Percentiles rank a stretch among this genome's conserved stretches.
Evolutionary conservation across 1,284 basidiomycete species (phyloP).

Genomic region (Marasmius oreades): DNA sequence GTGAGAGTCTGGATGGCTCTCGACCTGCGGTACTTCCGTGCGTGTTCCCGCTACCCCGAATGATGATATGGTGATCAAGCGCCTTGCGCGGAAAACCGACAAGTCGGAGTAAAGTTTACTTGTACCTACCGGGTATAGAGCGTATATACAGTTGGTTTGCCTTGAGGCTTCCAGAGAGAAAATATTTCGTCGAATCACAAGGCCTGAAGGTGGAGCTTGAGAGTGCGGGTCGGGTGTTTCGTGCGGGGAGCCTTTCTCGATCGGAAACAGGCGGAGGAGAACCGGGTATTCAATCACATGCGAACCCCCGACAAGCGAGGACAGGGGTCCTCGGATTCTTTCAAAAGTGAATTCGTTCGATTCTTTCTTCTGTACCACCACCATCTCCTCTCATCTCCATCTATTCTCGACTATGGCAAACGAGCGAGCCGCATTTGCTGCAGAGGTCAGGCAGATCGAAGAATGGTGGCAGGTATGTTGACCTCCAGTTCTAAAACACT

Average conservation of each 20-base stretch:
- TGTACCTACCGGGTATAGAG: background rate
- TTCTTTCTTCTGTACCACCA: constrained; percentile 9
- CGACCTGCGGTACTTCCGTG: no score
- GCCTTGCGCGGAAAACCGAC: background rate
- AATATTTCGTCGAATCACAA: no score
- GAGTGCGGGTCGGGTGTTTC: background rate
- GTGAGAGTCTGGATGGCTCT: constrained; percentile 27
- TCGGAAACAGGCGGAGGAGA: background rate
- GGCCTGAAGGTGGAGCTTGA: no score
- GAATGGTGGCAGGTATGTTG: constrained; percentile 86
- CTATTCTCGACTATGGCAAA: constrained; percentile 43
- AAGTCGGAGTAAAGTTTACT: background rate
- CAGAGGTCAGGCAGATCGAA: constrained; percentile 84
- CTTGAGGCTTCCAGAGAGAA: no score
- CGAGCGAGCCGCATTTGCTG: constrained; percentile 67
- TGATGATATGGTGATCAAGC: background rate
- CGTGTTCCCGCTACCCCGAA: background rate
- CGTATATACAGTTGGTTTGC: background rate
- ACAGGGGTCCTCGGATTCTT: constrained; percentile 4
- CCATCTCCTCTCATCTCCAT: constrained; percentile 3
- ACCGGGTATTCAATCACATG: constrained; percentile 13
- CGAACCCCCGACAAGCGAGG: background rate
- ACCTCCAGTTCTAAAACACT: constrained; percentile 4
- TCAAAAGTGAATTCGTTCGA: constrained; percentile 9
- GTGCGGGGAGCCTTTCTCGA: background rate